A percentile compares a stretch with the other conserved stretches of the same genome.
Conservation (phyloP, 192 early-diverging fungal species). For the Backusella psychrophila region DNA sequence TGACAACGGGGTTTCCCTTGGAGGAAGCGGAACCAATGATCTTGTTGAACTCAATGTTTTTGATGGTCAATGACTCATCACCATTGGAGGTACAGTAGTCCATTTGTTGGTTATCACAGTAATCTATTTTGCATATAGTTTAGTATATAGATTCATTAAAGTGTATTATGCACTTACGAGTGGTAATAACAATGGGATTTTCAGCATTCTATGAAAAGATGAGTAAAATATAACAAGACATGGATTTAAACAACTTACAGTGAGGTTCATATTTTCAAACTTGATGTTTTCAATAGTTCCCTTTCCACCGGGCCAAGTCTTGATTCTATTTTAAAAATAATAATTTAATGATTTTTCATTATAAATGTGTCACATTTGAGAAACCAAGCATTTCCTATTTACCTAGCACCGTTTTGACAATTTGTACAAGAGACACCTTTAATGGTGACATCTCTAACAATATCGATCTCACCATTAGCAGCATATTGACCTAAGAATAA, state of each 20-base stretch:
- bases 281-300: not conserved
- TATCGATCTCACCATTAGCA: slow-evolving; percentile 12
- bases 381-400: not conserved
- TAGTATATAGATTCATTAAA: not conserved
- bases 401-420: slow-evolving; percentile 11
- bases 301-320: slow-evolving; percentile 9
- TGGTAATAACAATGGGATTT: slow-evolving; percentile 3
- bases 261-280: slow-evolving; percentile 7
- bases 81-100: not conserved
- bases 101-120: slow-evolving; percentile 5
- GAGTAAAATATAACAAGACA: not conserved
- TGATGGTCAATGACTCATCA: not conserved
- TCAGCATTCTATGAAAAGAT: not conserved
- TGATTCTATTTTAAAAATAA: not conserved
- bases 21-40: not conserved
- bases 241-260: not conserved
- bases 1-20: not conserved
- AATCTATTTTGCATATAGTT: not conserved
- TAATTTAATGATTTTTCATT: not conserved
- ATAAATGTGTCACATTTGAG: not conserved
- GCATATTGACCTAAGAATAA: slow-evolving; percentile 18
- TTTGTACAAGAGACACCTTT: slow-evolving; percentile 8
- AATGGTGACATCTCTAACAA: slow-evolving; percentile 6
- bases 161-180: not conserved
- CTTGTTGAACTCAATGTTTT: not conserved